phyloP scores from a whole-genome alignment of 306 rosid genomes.

The Canavalia gladiata region DNA sequence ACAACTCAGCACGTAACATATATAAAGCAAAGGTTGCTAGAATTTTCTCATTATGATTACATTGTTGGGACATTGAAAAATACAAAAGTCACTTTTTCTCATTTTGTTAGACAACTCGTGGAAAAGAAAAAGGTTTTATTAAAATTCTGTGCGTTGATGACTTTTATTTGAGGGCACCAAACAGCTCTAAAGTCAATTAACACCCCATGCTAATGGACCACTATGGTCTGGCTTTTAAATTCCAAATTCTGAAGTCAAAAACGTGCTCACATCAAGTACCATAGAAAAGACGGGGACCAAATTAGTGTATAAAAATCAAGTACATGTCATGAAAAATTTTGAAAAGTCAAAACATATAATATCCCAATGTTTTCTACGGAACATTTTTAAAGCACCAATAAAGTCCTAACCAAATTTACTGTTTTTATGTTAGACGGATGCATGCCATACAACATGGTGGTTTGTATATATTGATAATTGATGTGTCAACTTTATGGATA shows the following conservation, averaged over 20 bases:
- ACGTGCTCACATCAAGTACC: slow-evolving; percentile 60
- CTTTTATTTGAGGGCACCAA: slow-evolving; percentile 43
- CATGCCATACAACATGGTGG: background rate
- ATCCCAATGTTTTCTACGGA: background rate
- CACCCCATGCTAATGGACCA: slow-evolving; percentile 49
- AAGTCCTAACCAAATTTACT: background rate
- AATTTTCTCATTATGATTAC: slow-evolving; percentile 39
- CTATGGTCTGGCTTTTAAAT: slow-evolving; percentile 24
- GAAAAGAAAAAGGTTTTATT: slow-evolving; percentile 42
- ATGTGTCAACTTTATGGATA: slow-evolving; percentile 7
- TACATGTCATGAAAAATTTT: background rate
- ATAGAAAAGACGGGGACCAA: slow-evolving; percentile 40
- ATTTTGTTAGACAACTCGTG: slow-evolving; percentile 33
- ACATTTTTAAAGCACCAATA: background rate
- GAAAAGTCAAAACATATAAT: background rate
- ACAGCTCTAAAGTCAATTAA: slow-evolving; percentile 44
- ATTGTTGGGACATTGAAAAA: slow-evolving; percentile 53
- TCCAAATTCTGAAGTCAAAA: slow-evolving; percentile 38
- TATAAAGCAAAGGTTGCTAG: slow-evolving; percentile 47
- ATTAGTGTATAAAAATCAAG: slow-evolving; percentile 11
- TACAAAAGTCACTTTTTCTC: slow-evolving; percentile 46
- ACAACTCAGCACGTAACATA: slow-evolving; percentile 47
- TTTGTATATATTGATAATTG: slow-evolving; percentile 8
- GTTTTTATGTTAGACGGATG: background rate
- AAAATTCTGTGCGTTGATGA: slow-evolving; percentile 44